Evolutionary conservation across 129 eudicot species (phyloP), one percentile per base, ranked within the genome.

Genomic region (Chrysanthemum makinoi): DNA sequence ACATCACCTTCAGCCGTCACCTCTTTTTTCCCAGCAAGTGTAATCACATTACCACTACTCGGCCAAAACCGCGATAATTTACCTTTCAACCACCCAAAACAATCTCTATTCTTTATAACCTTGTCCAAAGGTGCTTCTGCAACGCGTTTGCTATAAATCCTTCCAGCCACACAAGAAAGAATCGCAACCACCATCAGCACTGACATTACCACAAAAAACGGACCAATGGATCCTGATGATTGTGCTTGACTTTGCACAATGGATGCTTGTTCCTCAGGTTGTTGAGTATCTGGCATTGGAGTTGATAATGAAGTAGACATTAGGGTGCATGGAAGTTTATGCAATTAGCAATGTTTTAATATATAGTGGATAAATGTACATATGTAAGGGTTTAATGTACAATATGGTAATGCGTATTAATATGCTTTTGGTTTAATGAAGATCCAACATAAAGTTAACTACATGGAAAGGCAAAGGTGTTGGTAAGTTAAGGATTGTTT

Each of bases 401-500:
- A 72, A 72, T 51, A 14, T 3, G 46, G 15, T 66, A 17, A 63
- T 72, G 72, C 13, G 11, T 56, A 47, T 5, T 75, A 59, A 79
- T 58, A 73, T 60, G 52, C 72, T 60, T 76, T 75, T 30, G 28
- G 66, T 57, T 60, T 79, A 73, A 73, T 65, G 26, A 65, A 56
- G 66, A 78, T 62, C 76, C 81, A 69, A 65, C 54, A 51, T 62
- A 55, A 63, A 54, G 74, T 63, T 62, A 60, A 67, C 80, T 62
- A 81, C 80, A 85, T 81, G 84, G 84, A 79, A 75, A 81, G 83
- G 86, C 72, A 72, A 84, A 80, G 72, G 73, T n/a, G 62, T 57
- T n/a, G 70, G 65, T 64, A 63, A 70, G 81, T 70, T 62, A 28
- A 62, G 70, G 66, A 55, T 77, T 69, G 24, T 8, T 62, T 70